Evolutionary conservation across 2,329 filamentous ascomycete species (phyloP), one percentile per base, ranked within the genome.

Genomic region (Pseudogymnoascus sp.): DNA sequence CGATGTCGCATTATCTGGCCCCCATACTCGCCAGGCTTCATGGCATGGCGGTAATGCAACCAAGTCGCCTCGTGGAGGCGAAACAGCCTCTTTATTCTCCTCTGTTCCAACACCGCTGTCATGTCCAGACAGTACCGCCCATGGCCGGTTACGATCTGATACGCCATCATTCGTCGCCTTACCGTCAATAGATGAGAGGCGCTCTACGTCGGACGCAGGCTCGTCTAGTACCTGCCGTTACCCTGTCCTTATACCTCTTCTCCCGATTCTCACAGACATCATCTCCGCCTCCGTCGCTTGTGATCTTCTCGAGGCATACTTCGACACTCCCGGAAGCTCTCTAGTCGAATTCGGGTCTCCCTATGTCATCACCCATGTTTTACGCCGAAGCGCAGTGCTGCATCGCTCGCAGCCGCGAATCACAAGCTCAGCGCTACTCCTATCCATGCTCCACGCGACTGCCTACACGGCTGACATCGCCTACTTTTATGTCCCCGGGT

Each of bases 301-400:
- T 60, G 75, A 79, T 30, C 72, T 81, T 11, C 70, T 81, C 2
- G 78, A 80, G 57, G 72, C 79, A 1, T 81, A 77, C 64, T 73
- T 81, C 62, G 74, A 74, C 8, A 76, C 78, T 25, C 74, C 77
- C 0, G 75, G 75, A 3, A 76, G 72, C 60, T 76, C 75, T 2
- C 68, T 78, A 0, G 77, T 78, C 62, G 73, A 75, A 12, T 75
- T 72, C 35, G 74, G 76, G 0, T 80, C 78, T 4, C 78, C 79
- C 0, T 80, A 80, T 62, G 75, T 80, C 12, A 70, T 80, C 20
- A 77, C 77, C 0, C 72, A 76, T 22, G 73, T 81, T 58, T 75
- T 80, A 43, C 73, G 78, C n/a, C 77, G 74, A 62, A 72, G 72
- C 60, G 78, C 77, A 0, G 70, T 80, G 4, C 68, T 78, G 0